Base-by-base conservation (phyloP, 495 filamentous ascomycete genomes). In the Penicillium steckii region DNA sequence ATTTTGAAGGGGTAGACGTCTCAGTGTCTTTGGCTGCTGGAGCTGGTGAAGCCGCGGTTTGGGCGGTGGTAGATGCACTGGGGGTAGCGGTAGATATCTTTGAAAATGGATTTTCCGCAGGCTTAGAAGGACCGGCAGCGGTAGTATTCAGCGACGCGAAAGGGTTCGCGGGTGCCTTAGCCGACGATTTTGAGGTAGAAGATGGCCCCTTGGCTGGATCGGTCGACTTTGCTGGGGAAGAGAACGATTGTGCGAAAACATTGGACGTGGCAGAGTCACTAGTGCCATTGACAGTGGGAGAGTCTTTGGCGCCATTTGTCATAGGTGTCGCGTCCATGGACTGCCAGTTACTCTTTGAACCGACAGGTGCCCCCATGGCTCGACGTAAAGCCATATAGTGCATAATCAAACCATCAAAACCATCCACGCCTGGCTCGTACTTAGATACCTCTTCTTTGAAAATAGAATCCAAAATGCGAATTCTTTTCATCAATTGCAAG, bases 241-340 rank as follows among this genome's bases (percentile, higher is more conserved):
- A 74, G 32, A 75, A 75, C 9, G 74, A 72, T 48, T 69, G 64
- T n/a, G 72, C 71, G 29, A 77, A 77, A 17, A 73, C 65, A 45
- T 32, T 69, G 3, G 70, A 64, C 15, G 73, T 76, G 3, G 62
- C 58, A 15, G 73, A 73, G 19, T 60, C 57, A n/a, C 60, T 60
- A 24, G 52, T 44, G 17, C 48, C 52, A 22, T 51, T 32, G 9
- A 15, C 32, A 24, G 21, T 33, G 2, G 27, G 2, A 13, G 46
- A 19, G 1, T 22, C 15, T n/a, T 13, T 13, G n/a, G 23, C 45
- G 5, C 15, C 23, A 15, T 40, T 46, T 4, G 35, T 19, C 1
- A 23, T n/a, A 29, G 19, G 19, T 21, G 38, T 4, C 8, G 21
- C 8, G 9, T 19, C 38, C 12, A 41, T 8, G 19, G 4, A 10